A percentile compares a stretch with the other conserved stretches of the same genome.
Conservation (phyloP, 2,329 filamentous ascomycete species). For the Pezicula rhizophila region DNA sequence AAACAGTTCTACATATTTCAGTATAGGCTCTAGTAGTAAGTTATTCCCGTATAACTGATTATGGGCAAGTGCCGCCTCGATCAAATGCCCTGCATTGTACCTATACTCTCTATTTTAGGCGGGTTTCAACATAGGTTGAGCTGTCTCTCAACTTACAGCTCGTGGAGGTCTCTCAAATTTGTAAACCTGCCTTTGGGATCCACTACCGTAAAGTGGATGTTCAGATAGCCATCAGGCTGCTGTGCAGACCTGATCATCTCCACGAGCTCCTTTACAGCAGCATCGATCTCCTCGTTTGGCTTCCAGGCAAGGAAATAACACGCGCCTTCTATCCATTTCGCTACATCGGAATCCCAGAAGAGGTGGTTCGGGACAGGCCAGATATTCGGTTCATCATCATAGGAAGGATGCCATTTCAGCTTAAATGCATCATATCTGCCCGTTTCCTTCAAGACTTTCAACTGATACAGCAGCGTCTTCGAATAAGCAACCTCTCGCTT, state of each 20-base stretch:
- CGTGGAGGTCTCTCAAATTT: constrained; percentile 56
- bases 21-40: constrained; percentile 43
- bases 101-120: constrained; percentile 22
- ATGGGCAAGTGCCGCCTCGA: constrained; percentile 55
- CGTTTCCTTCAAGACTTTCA: constrained; percentile 45
- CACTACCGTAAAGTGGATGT: constrained; percentile 56
- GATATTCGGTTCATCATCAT: constrained; percentile 40
- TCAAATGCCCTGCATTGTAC: constrained; percentile 56
- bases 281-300: constrained; percentile 39
- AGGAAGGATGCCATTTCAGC: constrained; percentile 48
- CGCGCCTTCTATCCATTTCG: constrained; percentile 58
- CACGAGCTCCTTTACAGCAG: constrained; percentile 49
- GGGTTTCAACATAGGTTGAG: constrained; percentile 3
- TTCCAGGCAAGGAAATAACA: constrained; percentile 46
- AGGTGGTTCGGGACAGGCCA: constrained; percentile 53
- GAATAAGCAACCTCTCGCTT: constrained; percentile 36
- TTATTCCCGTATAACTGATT: constrained; percentile 45
- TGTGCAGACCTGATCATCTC: constrained; percentile 51
- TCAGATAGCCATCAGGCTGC: constrained; percentile 55
- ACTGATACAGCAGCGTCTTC: constrained; percentile 43
- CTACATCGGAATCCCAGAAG: constrained; percentile 54
- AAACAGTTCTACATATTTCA: constrained; percentile 49
- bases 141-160: constrained; percentile 38
- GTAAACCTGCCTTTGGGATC: constrained; percentile 49
- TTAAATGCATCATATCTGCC: constrained; percentile 54